Evolutionary conservation across 768 basidiomycete species (phyloP).

Genomic region (Auricularia auricula-judae): DNA sequence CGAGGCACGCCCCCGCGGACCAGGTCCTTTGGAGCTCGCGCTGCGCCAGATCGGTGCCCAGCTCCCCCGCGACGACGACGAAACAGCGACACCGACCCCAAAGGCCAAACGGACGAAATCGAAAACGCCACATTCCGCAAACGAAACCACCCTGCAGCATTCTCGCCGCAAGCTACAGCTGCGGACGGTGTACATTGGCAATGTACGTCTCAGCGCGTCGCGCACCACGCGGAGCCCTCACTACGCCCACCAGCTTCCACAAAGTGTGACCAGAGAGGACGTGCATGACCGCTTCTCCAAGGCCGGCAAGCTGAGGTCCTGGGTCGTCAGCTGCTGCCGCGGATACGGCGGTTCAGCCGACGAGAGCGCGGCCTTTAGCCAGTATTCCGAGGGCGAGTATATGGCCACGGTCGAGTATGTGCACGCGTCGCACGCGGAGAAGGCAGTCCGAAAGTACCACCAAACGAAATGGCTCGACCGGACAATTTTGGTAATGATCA

Average conservation of each 20-base stretch:
- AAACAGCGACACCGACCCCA: not conserved
- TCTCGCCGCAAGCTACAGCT: slow-evolving; percentile 10
- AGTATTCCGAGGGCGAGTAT: slow-evolving; percentile 12
- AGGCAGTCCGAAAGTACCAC: slow-evolving; percentile 18
- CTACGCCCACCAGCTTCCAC: slow-evolving; percentile 9
- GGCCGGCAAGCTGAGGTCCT: slow-evolving; percentile 15
- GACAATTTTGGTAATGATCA: not conserved
- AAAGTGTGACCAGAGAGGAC: slow-evolving; percentile 15
- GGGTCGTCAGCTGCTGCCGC: slow-evolving; percentile 22
- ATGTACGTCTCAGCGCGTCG: slow-evolving; percentile 31
- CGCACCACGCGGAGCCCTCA: slow-evolving; percentile 12
- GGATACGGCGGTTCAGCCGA: slow-evolving; percentile 25
- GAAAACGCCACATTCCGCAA: not conserved
- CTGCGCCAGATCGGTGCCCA: not conserved
- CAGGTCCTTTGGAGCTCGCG: not conserved
- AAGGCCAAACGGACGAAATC: not conserved
- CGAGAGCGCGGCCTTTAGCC: not conserved
- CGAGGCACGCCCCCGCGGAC: not conserved
- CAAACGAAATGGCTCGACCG: not conserved
- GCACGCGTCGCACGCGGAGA: slow-evolving; percentile 22
- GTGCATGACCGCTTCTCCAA: slow-evolving; percentile 14
- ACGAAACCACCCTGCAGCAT: not conserved
- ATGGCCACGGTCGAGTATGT: slow-evolving; percentile 44
- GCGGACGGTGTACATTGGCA: slow-evolving; percentile 44
- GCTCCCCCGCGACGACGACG: slow-evolving; percentile 7